Base-by-base conservation (phyloP, 305 asterid genomes). In the Rubia peregrina region DNA sequence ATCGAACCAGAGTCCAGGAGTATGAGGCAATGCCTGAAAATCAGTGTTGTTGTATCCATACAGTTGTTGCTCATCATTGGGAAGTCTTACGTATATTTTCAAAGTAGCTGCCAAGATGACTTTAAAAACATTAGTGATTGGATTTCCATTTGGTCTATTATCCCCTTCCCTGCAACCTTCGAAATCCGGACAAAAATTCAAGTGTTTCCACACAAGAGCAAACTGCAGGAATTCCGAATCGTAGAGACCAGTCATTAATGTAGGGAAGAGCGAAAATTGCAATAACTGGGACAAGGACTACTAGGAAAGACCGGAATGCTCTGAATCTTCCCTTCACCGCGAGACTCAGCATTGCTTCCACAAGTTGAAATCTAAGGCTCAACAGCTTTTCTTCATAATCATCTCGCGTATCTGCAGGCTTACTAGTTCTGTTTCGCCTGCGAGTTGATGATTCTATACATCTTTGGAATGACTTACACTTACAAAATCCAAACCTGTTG, bases 191-290 rank as follows among this genome's bases (percentile, higher is more conserved):
- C 57, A 84, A 24, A 21, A 87, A 90, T 5, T 73, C 19, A 42
- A 88, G 0, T 33, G 83, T 83, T 7, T 86, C 87, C 9, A 80
- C 44, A 17, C 57, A 71, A 0, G 84, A 72, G 68, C 82, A 80
- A 11, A 85, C 79, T 61, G 96, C 92, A 0, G 96, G 90, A 6
- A 87, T 82, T 8, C 88, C 91, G 41, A 88, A 90, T 5, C 85
- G 85, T 48, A 83, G 60, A 2, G 73, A 75, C 80, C 83, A 79
- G 12, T 74, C 78, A 6, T 70, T 75, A 65, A 76, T 67, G 56
- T 75, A 72, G 14, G 83, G 80, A 5, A 75, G 87, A 14, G 83
- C 89, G 60, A 86, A 77, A 17, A 80, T 80, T 55, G 88, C 96
- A 42, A 73, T 33, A 40, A 81, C 19, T 9, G 88, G 74, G 44